Evolutionary conservation across 345 rosid species (phyloP).

Genomic region (Moricandia moricandioides): DNA sequence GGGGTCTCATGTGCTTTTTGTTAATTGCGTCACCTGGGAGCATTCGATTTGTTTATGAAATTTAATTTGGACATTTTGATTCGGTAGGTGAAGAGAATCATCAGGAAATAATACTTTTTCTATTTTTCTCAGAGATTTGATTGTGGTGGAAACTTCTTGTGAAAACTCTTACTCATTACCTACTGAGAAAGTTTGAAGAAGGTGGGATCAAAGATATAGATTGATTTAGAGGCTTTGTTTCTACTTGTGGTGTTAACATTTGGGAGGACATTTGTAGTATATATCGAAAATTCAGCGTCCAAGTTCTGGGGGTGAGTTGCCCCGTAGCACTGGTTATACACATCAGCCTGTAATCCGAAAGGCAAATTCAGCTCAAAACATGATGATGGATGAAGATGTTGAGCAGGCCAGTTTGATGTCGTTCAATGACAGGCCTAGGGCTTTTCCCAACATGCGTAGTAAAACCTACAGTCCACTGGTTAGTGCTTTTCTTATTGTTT

Average conservation of each 20-base stretch:
- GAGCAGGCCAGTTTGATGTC: slow-evolving; percentile 76
- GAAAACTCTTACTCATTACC: neutral
- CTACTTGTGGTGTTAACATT: slow-evolving; percentile 4
- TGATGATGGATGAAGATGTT: slow-evolving; percentile 86
- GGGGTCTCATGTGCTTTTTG: neutral
- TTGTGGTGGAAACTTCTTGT: slow-evolving; percentile 10
- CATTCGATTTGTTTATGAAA: neutral
- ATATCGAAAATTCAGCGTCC: slow-evolving; percentile 40
- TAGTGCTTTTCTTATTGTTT: neutral
- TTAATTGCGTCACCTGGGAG: slow-evolving; percentile 4
- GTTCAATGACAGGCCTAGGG: slow-evolving; percentile 76
- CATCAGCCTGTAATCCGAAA: slow-evolving; percentile 41
- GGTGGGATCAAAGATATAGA: slow-evolving; percentile 18
- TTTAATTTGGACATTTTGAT: neutral
- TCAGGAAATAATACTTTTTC: slow-evolving; percentile 4
- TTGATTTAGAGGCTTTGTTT: neutral
- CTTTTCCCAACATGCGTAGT: slow-evolving; percentile 84
- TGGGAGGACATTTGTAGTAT: slow-evolving; percentile 2
- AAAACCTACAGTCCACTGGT: slow-evolving; percentile 79
- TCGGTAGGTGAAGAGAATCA: slow-evolving; percentile 26
- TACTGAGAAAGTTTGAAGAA: slow-evolving; percentile 25
- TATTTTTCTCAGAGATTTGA: slow-evolving; percentile 10
- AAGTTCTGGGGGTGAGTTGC: slow-evolving; percentile 44
- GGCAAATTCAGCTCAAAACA: slow-evolving; percentile 54
- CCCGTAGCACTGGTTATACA: slow-evolving; percentile 34